Percentiles rank a stretch among this genome's conserved stretches.
phyloP scores from a whole-genome alignment of 371 early-diverging fungal genomes.

The Haplosporangium sp. region DNA sequence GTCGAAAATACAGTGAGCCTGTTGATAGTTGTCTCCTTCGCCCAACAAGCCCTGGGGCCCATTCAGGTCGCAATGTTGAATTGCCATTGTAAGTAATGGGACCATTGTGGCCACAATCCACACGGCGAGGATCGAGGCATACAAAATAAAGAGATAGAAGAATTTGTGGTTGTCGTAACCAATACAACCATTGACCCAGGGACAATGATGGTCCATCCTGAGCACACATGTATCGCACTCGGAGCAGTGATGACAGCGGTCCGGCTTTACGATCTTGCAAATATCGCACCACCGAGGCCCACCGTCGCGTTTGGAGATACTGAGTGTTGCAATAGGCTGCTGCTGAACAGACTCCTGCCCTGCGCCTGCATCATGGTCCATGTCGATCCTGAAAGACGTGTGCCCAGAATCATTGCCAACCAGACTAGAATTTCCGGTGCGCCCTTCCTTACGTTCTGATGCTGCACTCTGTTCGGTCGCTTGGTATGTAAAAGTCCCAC shows the following conservation, averaged over 20 bases:
- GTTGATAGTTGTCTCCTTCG: neutral
- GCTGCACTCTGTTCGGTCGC: neutral
- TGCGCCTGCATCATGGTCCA: neutral
- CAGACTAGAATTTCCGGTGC: neutral
- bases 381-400: conserved; percentile 8
- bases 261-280: conserved; percentile 80
- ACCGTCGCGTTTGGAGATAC: conserved; percentile 62
- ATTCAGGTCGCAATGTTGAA: conserved; percentile 17
- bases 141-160: conserved; percentile 82
- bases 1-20: conserved; percentile 12
- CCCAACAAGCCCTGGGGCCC: neutral
- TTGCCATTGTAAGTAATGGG: conserved; percentile 32
- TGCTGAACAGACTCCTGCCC: neutral
- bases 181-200: conserved; percentile 85
- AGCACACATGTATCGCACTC: conserved; percentile 88
- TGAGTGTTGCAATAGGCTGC: conserved; percentile 52
- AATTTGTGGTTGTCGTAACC: conserved; percentile 87
- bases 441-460: too few species aligned
- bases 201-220: conserved; percentile 71
- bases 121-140: conserved; percentile 65
- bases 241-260: conserved; percentile 93
- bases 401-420: neutral
- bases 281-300: conserved; percentile 64
- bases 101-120: conserved; percentile 64
- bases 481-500: conserved; percentile 4